phyloP scores from a whole-genome alignment of 1,284 basidiomycete species.

The Ceratobasidium sp. region DNA sequence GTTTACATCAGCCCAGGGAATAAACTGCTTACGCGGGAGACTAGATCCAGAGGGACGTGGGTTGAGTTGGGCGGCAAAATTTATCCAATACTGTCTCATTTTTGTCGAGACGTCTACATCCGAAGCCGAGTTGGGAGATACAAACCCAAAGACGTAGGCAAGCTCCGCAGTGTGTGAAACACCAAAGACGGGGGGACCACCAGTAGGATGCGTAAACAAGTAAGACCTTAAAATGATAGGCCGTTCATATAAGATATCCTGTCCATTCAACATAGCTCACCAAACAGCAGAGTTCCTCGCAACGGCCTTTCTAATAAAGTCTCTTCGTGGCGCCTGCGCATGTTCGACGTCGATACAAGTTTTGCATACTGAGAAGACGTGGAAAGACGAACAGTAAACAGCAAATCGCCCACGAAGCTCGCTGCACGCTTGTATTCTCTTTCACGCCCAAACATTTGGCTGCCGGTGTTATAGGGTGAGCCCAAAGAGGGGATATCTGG shows the following conservation, averaged over 20 bases:
- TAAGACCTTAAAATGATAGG: neutral
- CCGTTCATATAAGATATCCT: neutral
- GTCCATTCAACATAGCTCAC: neutral
- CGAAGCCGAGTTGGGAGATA: neutral
- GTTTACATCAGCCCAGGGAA: no score
- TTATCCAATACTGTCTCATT: constrained; percentile 15
- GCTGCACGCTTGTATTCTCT: constrained; percentile 25
- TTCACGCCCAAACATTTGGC: constrained; percentile 10
- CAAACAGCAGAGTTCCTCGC: neutral
- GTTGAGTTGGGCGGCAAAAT: constrained; percentile 1
- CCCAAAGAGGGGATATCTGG: constrained; percentile 1
- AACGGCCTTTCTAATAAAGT: neutral
- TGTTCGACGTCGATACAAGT: no score
- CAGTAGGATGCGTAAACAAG: neutral
- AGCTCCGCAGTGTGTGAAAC: neutral
- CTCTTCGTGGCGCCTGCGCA: constrained; percentile 1
- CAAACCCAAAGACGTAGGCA: constrained; percentile 1
- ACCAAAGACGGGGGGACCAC: neutral
- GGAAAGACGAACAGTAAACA: constrained; percentile 2
- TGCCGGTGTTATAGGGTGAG: constrained; percentile 18
- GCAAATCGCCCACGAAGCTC: constrained; percentile 1
- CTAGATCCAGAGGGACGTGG: constrained; percentile 1
- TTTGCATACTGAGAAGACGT: no score
- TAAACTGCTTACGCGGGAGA: neutral
- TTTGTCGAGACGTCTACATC: neutral